Base-by-base conservation (phyloP, 352 stramenopile genomes). In the Blastocystis hominis region DNA sequence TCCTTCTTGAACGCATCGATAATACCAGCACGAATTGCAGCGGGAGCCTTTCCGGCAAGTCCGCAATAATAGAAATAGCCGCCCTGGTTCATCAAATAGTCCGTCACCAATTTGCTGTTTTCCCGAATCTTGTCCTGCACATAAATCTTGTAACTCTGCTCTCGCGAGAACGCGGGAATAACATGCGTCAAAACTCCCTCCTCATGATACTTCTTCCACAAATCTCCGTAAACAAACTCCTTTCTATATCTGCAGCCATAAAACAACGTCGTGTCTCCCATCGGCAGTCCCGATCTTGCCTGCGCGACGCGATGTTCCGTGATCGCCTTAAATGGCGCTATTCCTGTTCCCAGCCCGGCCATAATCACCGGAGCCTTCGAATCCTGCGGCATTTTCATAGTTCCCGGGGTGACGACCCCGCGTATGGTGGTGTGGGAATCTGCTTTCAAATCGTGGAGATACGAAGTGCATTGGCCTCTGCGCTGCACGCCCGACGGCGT, bases 191-290 rank as follows among this genome's bases (percentile, higher is more conserved):
- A 90, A 56, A 95, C 86, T 0, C 93, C 93, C 42, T 94, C 92
- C 24, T 91, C 89, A 88, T 94, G 91, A 89, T 94, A 95, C 86
- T 91, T 89, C 78, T 95, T 92, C 34, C 94, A 90, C 89, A 95
- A 92, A 53, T 98, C 94, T 53, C 92, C 91, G 90, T 98, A 98
- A 38, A 98, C 91, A 90, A 96, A 98, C 91, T 98, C 96, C n/a
- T 92, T 88, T 72, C 92, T 92, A 88, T 93, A 92, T 64, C 96
- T 95, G 90, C 94, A 97, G 77, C 96, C 96, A 92, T 98, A 98
- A 92, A 98, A 96, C 20, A 96, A 89, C 46, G 91, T 92, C 24
- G 95, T 91, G 0, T 92, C 92, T 17, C 92, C 93, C 9, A 95
- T 91, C 17, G 56, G 44, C 9, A 91, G 7, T 79, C 81, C 88